These are phyloP conservation scores for Spathaspora gorwiae DNA, from an alignment of 805 yeast genomes.

Conservation along the genomic window DNA sequence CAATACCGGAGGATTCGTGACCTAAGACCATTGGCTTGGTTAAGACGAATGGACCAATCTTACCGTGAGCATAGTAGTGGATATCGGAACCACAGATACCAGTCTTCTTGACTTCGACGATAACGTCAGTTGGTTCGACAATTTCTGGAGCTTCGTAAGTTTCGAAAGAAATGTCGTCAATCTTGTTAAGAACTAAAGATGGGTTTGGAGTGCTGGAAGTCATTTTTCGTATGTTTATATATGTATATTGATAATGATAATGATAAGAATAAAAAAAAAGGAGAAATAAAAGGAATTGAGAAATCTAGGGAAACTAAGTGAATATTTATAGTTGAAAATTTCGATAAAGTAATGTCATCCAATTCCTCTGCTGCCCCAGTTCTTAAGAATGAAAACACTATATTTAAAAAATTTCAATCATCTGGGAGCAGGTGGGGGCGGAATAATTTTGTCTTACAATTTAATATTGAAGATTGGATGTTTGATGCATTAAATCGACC, in stretches of 20 bases:
- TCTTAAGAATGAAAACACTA: neutral
- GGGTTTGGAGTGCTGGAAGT: constrained; percentile 26
- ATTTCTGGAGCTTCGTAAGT: constrained; percentile 64
- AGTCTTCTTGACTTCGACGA: constrained; percentile 71
- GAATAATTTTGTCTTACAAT: neutral
- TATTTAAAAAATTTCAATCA: neutral
- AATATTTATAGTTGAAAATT: neutral
- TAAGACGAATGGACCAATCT: constrained; percentile 72
- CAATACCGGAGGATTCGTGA: constrained; percentile 80
- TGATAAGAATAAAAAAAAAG: constrained; percentile 1
- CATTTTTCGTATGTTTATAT: constrained; percentile 12
- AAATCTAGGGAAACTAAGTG: neutral
- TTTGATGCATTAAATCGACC: neutral
- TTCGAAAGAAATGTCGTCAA: constrained; percentile 62
- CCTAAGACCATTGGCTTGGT: constrained; percentile 81
- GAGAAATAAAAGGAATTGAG: neutral
- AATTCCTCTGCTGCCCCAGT: no score
- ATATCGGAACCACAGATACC: constrained; percentile 89
- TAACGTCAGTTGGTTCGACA: constrained; percentile 61
- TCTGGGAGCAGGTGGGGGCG: neutral
- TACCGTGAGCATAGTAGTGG: constrained; percentile 77
- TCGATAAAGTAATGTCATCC: no score
- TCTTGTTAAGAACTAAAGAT: constrained; percentile 60
- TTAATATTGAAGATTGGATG: neutral
- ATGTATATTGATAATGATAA: neutral